Conservation (phyloP, 805 yeast genomes). For the Sugiyamaella floridensis region DNA sequence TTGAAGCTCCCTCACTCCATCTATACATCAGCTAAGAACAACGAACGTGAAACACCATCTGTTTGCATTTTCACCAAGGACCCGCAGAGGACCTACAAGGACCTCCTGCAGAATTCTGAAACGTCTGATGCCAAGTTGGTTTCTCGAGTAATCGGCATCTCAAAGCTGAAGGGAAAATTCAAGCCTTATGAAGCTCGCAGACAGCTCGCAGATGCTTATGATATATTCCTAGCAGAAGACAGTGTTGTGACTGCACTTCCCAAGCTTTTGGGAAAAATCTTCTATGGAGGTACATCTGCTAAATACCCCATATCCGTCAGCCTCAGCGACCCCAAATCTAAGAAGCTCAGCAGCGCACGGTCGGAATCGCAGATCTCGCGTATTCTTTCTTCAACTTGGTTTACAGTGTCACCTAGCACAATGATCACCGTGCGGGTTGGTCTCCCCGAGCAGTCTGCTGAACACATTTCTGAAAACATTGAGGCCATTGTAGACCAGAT, state of each 20-base stretch:
- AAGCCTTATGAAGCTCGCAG: conserved; percentile 87
- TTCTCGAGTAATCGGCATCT: conserved; percentile 55
- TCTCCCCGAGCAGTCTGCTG: conserved; percentile 34
- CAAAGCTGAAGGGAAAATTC: conserved; percentile 74
- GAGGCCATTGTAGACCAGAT: conserved; percentile 47
- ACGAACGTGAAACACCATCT: conserved; percentile 26
- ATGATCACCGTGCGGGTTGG: conserved; percentile 65
- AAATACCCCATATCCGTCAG: conserved; percentile 59
- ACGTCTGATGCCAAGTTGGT: conserved; percentile 24
- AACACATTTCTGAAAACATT: conserved; percentile 55
- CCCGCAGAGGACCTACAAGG: conserved; percentile 39
- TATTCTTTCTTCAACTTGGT: conserved; percentile 51
- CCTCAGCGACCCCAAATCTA: conserved; percentile 11
- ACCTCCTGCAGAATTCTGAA: conserved; percentile 27
- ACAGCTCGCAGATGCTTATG: conserved; percentile 59
- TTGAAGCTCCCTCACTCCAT: conserved; percentile 41
- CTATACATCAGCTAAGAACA: conserved; percentile 39
- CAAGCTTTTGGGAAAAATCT: conserved; percentile 70
- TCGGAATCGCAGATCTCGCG: conserved; percentile 54
- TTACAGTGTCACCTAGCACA: conserved; percentile 67
- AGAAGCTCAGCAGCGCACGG: conserved; percentile 44
- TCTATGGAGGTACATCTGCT: conserved; percentile 50
- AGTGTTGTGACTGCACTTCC: conserved; percentile 75
- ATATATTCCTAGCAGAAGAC: conserved; percentile 80
- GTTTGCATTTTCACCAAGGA: conserved; percentile 66